phyloP scores from a whole-genome alignment of 1,284 basidiomycete species.

The Trichosporon sp. region DNA sequence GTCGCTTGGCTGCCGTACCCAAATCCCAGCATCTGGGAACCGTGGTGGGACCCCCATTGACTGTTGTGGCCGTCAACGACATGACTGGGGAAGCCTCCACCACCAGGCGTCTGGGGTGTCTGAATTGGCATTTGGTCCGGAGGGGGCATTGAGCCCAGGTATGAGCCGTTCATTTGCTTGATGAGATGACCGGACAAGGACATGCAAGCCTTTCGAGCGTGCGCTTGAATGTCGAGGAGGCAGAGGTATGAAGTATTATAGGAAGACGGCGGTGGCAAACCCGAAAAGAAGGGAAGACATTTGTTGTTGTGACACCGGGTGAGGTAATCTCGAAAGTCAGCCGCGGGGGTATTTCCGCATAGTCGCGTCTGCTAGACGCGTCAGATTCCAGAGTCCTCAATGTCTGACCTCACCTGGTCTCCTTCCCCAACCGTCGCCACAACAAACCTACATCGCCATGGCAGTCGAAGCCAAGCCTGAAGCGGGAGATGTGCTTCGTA shows the following conservation, averaged over 20 bases:
- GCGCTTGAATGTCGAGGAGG: not conserved
- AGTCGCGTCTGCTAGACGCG: slow-evolving; percentile 22
- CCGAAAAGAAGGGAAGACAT: slow-evolving; percentile 4
- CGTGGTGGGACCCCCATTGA: slow-evolving; percentile 29
- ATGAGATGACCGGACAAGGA: slow-evolving; percentile 45
- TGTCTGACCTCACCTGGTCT: not conserved
- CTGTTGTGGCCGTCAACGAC: slow-evolving; percentile 22
- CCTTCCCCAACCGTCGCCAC: not conserved
- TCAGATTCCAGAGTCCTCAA: not conserved
- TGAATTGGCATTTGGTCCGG: slow-evolving; percentile 26
- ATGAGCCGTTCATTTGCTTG: slow-evolving; percentile 38
- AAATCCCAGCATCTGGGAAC: slow-evolving; percentile 12
- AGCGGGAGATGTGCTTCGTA: slow-evolving; percentile 22
- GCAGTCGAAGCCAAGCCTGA: slow-evolving; percentile 26
- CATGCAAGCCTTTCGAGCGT: slow-evolving; percentile 32
- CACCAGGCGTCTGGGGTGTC: slow-evolving; percentile 23
- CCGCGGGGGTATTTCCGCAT: not conserved
- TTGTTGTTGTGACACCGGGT: slow-evolving; percentile 21
- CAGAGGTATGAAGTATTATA: not conserved
- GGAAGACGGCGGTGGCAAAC: not conserved
- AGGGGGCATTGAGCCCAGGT: slow-evolving; percentile 23
- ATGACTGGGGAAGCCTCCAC: slow-evolving; percentile 1
- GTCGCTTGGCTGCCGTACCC: slow-evolving; percentile 18
- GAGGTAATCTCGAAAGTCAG: slow-evolving; percentile 20
- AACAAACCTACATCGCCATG: slow-evolving; percentile 20